Evolutionary conservation across 2,329 filamentous ascomycete species (phyloP), one percentile per base, ranked within the genome.

Genomic region (Aspergillus amoenus): DNA sequence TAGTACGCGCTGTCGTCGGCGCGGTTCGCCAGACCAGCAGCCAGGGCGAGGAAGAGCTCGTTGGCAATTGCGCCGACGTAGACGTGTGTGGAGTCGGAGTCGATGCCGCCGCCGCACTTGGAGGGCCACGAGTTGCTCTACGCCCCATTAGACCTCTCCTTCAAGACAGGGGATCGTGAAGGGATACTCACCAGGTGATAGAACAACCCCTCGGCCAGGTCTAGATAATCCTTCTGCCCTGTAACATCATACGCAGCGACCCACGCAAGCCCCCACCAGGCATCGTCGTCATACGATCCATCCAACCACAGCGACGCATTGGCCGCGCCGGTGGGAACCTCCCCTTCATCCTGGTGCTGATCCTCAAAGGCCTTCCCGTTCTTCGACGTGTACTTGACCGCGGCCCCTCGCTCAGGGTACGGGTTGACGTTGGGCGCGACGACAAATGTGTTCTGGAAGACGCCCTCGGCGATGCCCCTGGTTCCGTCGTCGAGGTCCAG

Each of bases 1-100:
- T 82, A 83, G 22, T 74, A 69, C 0, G 64, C 52, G 9, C 74
- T 73, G 1, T 64, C 59, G 0, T 70, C 61, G 0, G 73, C 75
- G 3, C 83, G 80, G 40, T 80, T 84, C 2, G 83, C 82, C 7
- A 86, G 75, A 56, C 82, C 79, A 7, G 83, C 81, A 2, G 82
- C 82, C 0, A 81, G 75, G 3, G 76, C 78, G 2, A 86, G 68
- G 66, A 83, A 85, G 3, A 86, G 77, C 61, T 82, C 81, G 56
- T 85, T 86, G 2, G 81, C 76, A 32, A 86, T 83, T 1, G 82
- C 81, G 58, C 81, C 82, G 45, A 79, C 73, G 57, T 81, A 80
- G 3, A 71, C 69, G 27, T 78, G 70, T 1, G 70, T 61, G 48
- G 75, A 75, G 57, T 77, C 77, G 78, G 80, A 83, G 66, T 75